Base-by-base conservation (phyloP, 2,329 filamentous ascomycete genomes). In the Paraphaeosphaeria sporulosa region DNA sequence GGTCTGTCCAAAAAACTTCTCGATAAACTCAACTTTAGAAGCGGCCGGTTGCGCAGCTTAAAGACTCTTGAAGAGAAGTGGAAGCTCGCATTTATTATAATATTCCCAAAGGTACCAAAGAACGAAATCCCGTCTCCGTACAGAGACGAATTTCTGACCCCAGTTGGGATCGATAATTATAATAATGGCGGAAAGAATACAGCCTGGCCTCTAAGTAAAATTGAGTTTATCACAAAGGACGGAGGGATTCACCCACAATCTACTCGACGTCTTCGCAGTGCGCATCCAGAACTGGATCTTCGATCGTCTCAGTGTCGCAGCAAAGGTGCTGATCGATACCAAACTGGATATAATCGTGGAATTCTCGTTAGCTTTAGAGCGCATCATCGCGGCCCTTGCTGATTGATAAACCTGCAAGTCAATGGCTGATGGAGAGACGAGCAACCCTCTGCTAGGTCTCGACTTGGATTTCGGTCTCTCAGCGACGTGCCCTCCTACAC, bases 21-120 rank as follows among this genome's bases (percentile, higher is more conserved):
- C 9, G 32, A 17, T 25, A 25, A 52, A 27, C 34, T 52, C 25
- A 52, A 52, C 40, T 52, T 52, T 27, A 52, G 42, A 42, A 12
- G 36, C 13, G 21, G 49, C 4, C 19, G 21, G 4, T 40, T 52
- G 17, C 34, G 49, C 19, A 40, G 21, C 21, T 9, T 42, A 2
- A 52, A 52, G 13, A 52, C 34, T 10, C 13, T 52, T 6, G 49
- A 42, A 17, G 15, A 40, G 49, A 52, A 52, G 19, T 52, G 49
- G 49, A 52, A 52, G 49, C 36, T 17, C 34, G 36, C 49, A 2
- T 52, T 40, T 21, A 40, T 27, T 17, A 52, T 25, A 10, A 5
- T 50, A 21, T 52, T 52, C 15, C 34, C 49, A 5, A 36, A 52
- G 12, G 23, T 42, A 7, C 21, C 49, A 12, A 52, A 52, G n/a